Conservation (phyloP, 768 basidiomycete species). For the Mycena albidolilacea region DNA sequence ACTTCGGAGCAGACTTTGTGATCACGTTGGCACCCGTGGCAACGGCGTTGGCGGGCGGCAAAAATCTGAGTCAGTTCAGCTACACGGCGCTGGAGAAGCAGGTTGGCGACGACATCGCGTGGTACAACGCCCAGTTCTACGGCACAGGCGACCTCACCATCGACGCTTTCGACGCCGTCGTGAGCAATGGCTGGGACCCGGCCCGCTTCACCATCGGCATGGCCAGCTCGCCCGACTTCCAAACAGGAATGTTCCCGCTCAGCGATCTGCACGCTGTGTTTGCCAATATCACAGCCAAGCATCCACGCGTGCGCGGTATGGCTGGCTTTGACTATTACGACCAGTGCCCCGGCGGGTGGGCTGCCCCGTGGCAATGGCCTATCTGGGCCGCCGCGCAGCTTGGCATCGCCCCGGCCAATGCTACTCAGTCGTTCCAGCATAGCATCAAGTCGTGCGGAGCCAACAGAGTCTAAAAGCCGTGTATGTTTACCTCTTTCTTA, state of each 20-base stretch:
- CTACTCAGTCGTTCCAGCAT: constrained; percentile 14
- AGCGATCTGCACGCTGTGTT: constrained; percentile 13
- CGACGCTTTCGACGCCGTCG: constrained; percentile 4
- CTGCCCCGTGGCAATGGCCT: constrained; percentile 11
- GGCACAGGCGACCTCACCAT: constrained; percentile 8
- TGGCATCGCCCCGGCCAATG: constrained; percentile 9
- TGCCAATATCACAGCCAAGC: constrained; percentile 7
- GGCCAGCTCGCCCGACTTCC: constrained; percentile 13
- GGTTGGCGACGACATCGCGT: constrained; percentile 3
- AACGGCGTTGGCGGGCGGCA: constrained; percentile 8
- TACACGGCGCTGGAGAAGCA: constrained; percentile 8
- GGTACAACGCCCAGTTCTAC: constrained; percentile 8
- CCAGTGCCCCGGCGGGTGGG: constrained; percentile 12
- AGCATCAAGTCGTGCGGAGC: constrained; percentile 4
- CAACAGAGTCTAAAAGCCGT: constrained; percentile 11
- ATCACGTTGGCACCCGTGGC: constrained; percentile 11
- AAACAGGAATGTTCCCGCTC: constrained; percentile 12
- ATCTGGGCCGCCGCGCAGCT: constrained; percentile 12
- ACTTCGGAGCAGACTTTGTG: constrained; percentile 3
- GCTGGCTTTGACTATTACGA: constrained; percentile 14
- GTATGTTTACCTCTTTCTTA: constrained; percentile 10
- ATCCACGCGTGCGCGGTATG: constrained; percentile 12
- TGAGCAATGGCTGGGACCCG: constrained; percentile 10
- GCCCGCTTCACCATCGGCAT: constrained; percentile 7
- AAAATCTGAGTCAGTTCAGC: constrained; percentile 7